Evolutionary conservation across 331 rosid genomes (phyloP), one percentile per base, ranked within the genome.

Genomic region (Pyrus hybrid): DNA sequence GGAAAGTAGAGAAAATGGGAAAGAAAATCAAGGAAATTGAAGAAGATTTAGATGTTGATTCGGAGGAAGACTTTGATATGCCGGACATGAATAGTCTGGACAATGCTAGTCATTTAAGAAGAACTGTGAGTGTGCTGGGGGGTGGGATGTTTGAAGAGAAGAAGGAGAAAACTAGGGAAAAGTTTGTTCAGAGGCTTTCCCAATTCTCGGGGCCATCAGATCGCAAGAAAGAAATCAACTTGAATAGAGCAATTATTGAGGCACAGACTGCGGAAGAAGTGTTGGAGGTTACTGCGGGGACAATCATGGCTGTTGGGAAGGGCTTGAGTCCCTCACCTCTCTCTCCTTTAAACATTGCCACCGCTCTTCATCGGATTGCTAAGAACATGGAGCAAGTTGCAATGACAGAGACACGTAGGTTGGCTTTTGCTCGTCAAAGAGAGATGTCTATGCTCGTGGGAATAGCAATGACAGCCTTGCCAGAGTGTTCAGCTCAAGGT

Each of bases 391-490:
- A 94, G 81, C 87, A 85, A 75, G 88, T 88, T 73, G 85, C 88
- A 29, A 86, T 91, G 95, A 53, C 73, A 80, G 80, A 81, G 80
- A 86, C 97, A 29, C 91, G 86, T 23, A 86, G 97, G 77, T 75
- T 94, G 71, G 91, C 93, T 71, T 90, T 94, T 54, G 92, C 98
- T 80, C 91, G 95, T 70, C 96, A 86, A 78, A 86, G 83, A 83
- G 97, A 94, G 84, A 91, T 91, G 98, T 90, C 92, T 62, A 90
- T 90, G 96, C 92, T 91, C 71, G 95, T 94, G 12, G 86, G 95
- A 13, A 76, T 94, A 72, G 95, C 97, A 68, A 91, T 94, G 97
- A 84, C 88, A 8, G 86, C 89, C 47, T 83, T 94, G 67, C 98
- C 95, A 1, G 91, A 91, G 32, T 91, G 96, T 82, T 94, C 96